Base-by-base conservation (phyloP, 495 filamentous ascomycete genomes). In the Lasiosphaeriaceae sp. region DNA sequence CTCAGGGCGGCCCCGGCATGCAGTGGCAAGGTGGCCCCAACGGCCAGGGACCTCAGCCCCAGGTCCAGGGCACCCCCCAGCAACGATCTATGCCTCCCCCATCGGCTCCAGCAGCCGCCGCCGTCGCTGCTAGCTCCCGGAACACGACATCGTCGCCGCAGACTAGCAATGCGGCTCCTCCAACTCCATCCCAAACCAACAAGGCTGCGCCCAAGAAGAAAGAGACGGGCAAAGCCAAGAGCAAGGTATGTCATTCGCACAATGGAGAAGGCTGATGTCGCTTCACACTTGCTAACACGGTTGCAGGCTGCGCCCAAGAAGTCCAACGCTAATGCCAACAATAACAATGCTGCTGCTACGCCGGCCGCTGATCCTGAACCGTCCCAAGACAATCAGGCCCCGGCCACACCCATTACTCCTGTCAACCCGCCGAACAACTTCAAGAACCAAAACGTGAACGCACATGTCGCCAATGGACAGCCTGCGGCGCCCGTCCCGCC, bases 141-240 rank as follows among this genome's bases (percentile, higher is more conserved):
- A 60, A 80, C 83, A 41, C 83, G 80, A 90, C 90, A 3, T 80
- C 89, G 41, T 95, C 92, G 41, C 93, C 92, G 26, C 89, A 92
- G 60, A 84, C 87, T 37, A 76, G 74, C 51, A 80, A 72, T 43
- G 84, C 90, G 41, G 89, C 90, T 19, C 93, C 94, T 2, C 93
- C 93, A 7, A 98, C 94, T 3, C 94, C 94, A 11, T 82, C 85
- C 59, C 88, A 89, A 69, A 64, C 75, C 1, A 87, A 83, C 64
- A 97, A 98, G 72, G 60, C 90, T 0, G 85, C 83, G 43, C 88
- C 90, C 0, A 96, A 93, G 76, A 93, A 93, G 81, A 93, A 93
- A 76, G 87, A 88, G 23, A 70, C 77, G 3, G 89, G 88, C 70
- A 81, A 84, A 53, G 72, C 74, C 2, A 83, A 80, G 67, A 73